A percentile compares a stretch with the other conserved stretches of the same genome.
Conservation (phyloP, 768 basidiomycete species). For the Amanita pallidorosea region DNA sequence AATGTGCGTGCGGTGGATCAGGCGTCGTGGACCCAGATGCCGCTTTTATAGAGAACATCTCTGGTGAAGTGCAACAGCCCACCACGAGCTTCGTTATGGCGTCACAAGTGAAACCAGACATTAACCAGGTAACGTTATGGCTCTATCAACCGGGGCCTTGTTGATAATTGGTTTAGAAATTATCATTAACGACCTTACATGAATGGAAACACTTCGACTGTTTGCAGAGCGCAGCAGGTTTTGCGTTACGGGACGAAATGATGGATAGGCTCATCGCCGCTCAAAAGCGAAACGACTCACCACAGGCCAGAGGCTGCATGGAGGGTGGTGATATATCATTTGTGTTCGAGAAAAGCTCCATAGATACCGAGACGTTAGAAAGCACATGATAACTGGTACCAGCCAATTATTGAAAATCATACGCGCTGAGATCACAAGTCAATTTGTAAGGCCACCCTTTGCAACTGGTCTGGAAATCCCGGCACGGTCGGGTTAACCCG, state of each 20-base stretch:
- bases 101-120: constrained; percentile 37
- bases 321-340: constrained; percentile 66
- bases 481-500: neutral
- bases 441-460: neutral
- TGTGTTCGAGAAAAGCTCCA: constrained; percentile 41
- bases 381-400: neutral
- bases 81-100: constrained; percentile 51
- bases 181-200: constrained; percentile 57
- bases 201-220: constrained; percentile 86
- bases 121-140: constrained; percentile 6
- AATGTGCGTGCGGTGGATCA: constrained; percentile 29
- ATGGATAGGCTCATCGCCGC: neutral
- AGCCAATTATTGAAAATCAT: neutral
- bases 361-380: constrained; percentile 1
- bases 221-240: constrained; percentile 15
- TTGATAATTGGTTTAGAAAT: constrained; percentile 34
- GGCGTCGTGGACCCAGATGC: neutral
- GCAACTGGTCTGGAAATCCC: neutral
- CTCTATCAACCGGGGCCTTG: neutral
- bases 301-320: constrained; percentile 22
- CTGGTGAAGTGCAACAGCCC: constrained; percentile 11
- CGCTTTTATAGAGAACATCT: too few species aligned
- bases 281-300: constrained; percentile 25
- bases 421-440: neutral
- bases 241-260: neutral